These are phyloP conservation scores for Chamaecyparis obtusa DNA, from an alignment of 75 land plant species.

Conservation along the genomic window DNA sequence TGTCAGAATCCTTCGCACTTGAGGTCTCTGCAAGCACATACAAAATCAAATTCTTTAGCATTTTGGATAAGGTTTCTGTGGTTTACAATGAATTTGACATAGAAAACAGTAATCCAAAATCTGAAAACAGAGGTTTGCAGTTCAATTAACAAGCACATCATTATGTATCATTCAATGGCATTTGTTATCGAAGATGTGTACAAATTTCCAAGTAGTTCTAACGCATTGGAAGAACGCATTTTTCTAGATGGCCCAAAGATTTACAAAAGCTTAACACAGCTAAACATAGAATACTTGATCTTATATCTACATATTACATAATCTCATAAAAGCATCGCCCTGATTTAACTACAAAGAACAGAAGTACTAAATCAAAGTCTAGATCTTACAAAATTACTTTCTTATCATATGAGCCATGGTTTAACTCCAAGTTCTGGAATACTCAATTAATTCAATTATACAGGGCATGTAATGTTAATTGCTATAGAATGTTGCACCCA, in stretches of 20 bases:
- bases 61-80: not conserved
- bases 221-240: not conserved
- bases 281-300: not conserved
- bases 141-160: not conserved
- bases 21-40: slow-evolving; percentile 9
- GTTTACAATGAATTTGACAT: not conserved
- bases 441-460: not conserved
- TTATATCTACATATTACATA: not conserved
- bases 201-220: not conserved
- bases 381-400: not conserved
- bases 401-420: not conserved
- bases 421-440: not conserved
- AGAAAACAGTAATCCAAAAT: not conserved
- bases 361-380: no score
- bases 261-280: not conserved
- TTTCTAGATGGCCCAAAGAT: not conserved
- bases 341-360: not conserved
- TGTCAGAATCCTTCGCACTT: not conserved
- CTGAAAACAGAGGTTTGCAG: not conserved
- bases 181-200: not conserved
- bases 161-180: not conserved
- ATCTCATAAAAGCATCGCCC: not conserved
- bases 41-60: not conserved
- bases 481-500: not conserved
- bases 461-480: not conserved